A percentile compares a stretch with the other conserved stretches of the same genome.
Evolutionary conservation across 2,329 filamentous ascomycete genomes (phyloP).

Genomic region (Microascus cirrosus): DNA sequence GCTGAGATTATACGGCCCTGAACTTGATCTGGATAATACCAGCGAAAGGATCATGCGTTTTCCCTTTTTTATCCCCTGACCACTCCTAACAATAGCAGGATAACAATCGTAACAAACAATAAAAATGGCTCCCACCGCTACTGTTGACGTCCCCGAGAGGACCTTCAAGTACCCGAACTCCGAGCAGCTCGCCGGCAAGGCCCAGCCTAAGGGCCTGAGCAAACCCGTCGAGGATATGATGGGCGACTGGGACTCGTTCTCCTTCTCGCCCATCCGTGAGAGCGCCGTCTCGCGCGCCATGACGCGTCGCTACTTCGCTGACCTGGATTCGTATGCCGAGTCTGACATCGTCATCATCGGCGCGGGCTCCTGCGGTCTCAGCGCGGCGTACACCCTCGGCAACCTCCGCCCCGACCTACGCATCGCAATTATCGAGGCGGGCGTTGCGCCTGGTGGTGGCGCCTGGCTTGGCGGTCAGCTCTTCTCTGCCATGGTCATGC

Average conservation of each 20-base stretch:
- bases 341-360: constrained; percentile 90
- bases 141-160: constrained; percentile 29
- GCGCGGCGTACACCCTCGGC: constrained; percentile 72
- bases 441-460: constrained; percentile 76
- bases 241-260: constrained; percentile 71
- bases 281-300: constrained; percentile 87
- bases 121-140: constrained; percentile 67
- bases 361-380: constrained; percentile 79
- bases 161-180: constrained; percentile 19
- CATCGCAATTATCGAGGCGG: constrained; percentile 84
- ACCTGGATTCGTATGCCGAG: constrained; percentile 82
- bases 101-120: constrained; percentile 13
- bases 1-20: constrained; percentile 80
- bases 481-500: constrained; percentile 92
- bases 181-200: constrained; percentile 13
- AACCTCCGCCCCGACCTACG: constrained; percentile 79
- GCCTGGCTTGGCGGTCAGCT: constrained; percentile 92
- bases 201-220: constrained; percentile 14
- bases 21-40: constrained; percentile 99
- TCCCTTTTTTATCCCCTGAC: constrained; percentile 23
- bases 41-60: constrained; percentile 98
- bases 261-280: constrained; percentile 80
- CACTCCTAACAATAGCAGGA: constrained; percentile 1
- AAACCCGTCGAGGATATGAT: constrained; percentile 44
- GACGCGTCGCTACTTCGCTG: constrained; percentile 85